Evolutionary conservation across 768 basidiomycete species (phyloP).

Genomic region (Rhodotorula diobovata): DNA sequence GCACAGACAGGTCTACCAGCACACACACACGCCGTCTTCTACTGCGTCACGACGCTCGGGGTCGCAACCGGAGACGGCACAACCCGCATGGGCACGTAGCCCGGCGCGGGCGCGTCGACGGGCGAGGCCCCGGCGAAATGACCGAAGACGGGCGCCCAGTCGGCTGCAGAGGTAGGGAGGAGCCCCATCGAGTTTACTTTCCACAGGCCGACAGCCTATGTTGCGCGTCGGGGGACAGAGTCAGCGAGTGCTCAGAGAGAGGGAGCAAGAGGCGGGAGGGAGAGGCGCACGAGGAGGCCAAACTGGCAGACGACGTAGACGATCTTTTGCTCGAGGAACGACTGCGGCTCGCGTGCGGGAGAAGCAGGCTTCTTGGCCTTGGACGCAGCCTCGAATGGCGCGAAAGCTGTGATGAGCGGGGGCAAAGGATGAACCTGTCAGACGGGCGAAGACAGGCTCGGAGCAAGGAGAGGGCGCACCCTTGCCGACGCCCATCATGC

Average conservation of each 20-base stretch:
- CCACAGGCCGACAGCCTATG: conserved; percentile 40
- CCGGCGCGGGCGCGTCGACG: neutral
- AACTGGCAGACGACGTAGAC: conserved; percentile 41
- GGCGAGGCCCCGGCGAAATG: neutral
- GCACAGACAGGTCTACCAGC: no score
- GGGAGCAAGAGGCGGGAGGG: neutral
- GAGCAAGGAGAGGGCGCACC: conserved; percentile 20
- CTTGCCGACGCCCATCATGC: conserved; percentile 37
- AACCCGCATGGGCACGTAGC: neutral
- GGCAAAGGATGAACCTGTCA: neutral
- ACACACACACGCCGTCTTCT: no score
- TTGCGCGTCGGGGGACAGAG: neutral
- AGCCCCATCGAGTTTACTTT: conserved; percentile 43
- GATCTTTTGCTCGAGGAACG: conserved; percentile 38
- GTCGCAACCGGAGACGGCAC: no score
- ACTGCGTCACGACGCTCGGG: no score
- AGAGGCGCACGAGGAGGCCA: conserved; percentile 25
- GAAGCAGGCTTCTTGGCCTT: neutral
- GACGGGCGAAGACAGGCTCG: no score
- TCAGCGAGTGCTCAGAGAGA: no score
- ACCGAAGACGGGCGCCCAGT: conserved; percentile 38
- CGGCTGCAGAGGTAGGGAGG: conserved; percentile 37
- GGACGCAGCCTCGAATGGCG: conserved; percentile 10
- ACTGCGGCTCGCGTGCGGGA: neutral
- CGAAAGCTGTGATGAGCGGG: conserved; percentile 12